phyloP scores from a whole-genome alignment of 805 yeast species.

The Nakazawaea laoshanensis region DNA sequence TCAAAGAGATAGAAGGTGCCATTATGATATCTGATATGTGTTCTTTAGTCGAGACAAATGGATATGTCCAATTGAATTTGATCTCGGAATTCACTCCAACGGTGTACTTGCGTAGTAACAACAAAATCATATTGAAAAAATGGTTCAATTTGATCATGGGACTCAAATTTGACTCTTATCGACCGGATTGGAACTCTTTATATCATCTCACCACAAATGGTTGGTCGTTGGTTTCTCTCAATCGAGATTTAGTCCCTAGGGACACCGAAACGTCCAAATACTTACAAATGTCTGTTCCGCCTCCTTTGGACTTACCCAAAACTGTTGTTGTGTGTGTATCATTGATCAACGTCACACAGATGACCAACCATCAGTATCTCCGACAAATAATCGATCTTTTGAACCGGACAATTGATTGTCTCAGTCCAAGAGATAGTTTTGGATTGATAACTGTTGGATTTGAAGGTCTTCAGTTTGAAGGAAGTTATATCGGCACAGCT shows the following conservation, averaged over 20 bases:
- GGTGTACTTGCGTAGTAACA: conserved; percentile 2
- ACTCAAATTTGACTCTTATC: too few relatives aligned
- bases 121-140: conserved; percentile 5
- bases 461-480: conserved; percentile 1
- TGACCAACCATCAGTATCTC: too few relatives aligned
- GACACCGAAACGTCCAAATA: neutral
- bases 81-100: conserved; percentile 3
- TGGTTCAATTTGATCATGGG: conserved; percentile 9
- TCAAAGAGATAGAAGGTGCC: conserved; percentile 2
- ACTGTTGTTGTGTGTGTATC: conserved; percentile 2
- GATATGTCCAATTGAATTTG: conserved; percentile 5
- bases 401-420: conserved; percentile 1
- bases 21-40: conserved; percentile 1
- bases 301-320: neutral
- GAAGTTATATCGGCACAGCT: conserved; percentile 6
- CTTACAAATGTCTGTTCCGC: conserved; percentile 4
- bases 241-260: conserved; percentile 4
- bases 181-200: conserved; percentile 4
- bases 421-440: conserved; percentile 2
- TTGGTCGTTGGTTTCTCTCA: conserved; percentile 3
- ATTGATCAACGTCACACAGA: too few relatives aligned
- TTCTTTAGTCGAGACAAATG: conserved; percentile 5
- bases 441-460: conserved; percentile 10
- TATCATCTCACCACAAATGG: conserved; percentile 9
- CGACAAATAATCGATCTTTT: too few relatives aligned